Evolutionary conservation across 352 stramenopile genomes (phyloP).

Genomic region (Phytophthora colocasiae): DNA sequence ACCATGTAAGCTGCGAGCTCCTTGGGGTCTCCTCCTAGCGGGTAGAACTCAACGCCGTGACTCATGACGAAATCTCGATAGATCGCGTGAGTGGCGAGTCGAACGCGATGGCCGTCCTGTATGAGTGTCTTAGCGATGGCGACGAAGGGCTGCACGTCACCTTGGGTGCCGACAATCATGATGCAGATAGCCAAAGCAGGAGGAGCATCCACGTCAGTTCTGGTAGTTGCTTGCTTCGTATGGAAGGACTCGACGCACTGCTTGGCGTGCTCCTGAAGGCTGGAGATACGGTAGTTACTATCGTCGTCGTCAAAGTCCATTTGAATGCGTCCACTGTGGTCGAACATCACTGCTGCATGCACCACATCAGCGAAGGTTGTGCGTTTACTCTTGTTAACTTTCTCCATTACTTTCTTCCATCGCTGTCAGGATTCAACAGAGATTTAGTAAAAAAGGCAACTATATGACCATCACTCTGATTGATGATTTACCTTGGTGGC

Average conservation of each 20-base stretch:
- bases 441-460: neutral
- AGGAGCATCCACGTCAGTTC: neutral
- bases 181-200: neutral
- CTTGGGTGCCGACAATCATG: neutral
- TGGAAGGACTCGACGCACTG: neutral
- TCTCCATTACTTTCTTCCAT: neutral
- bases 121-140: neutral
- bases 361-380: neutral
- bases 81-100: slow-evolving; percentile 87
- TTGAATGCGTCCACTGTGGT: neutral
- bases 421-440: neutral
- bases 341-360: neutral
- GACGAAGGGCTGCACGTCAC: neutral
- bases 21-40: slow-evolving; percentile 67
- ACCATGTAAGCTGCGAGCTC: slow-evolving; percentile 90
- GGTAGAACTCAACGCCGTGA: slow-evolving; percentile 34
- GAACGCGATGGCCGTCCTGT: slow-evolving; percentile 84
- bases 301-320: neutral
- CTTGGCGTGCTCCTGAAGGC: neutral
- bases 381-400: neutral
- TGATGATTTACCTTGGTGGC: neutral
- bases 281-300: neutral
- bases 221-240: neutral
- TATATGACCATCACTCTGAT: neutral
- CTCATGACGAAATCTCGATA: slow-evolving; percentile 83